Evolutionary conservation across 805 yeast species (phyloP).

Genomic region (Suhomyces sp.): DNA sequence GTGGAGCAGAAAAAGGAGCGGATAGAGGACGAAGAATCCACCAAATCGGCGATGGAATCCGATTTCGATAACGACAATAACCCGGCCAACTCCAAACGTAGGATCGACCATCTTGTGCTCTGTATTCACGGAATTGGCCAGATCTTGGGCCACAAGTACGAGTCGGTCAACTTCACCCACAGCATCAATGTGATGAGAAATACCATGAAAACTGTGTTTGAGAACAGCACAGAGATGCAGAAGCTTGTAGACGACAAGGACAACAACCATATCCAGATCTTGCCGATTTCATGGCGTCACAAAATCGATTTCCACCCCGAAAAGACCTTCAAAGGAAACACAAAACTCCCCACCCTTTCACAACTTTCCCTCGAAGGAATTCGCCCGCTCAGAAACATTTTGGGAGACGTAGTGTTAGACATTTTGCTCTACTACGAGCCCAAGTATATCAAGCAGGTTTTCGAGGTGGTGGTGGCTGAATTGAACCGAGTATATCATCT

Average conservation of each 20-base stretch:
- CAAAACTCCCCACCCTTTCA: conserved; percentile 55
- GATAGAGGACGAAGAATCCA: conserved; percentile 20
- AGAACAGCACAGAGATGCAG: conserved; percentile 38
- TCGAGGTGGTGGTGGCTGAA: conserved; percentile 57
- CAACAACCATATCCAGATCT: conserved; percentile 64
- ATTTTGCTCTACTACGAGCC: conserved; percentile 75
- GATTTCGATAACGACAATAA: conserved; percentile 44
- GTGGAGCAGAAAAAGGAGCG: background rate
- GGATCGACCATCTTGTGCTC: conserved; percentile 65
- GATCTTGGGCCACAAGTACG: conserved; percentile 70
- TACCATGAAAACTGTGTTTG: conserved; percentile 51
- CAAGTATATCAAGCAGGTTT: conserved; percentile 57
- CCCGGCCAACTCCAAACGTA: conserved; percentile 21
- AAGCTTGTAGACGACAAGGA: conserved; percentile 21
- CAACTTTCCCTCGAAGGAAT: conserved; percentile 79
- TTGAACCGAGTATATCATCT: conserved; percentile 60
- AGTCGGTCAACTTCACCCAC: conserved; percentile 83
- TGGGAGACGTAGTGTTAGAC: conserved; percentile 87
- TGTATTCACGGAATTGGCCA: conserved; percentile 97
- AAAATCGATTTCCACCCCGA: conserved; percentile 60
- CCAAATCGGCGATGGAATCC: conserved; percentile 45
- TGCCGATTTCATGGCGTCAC: conserved; percentile 93
- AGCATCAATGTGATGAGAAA: conserved; percentile 67
- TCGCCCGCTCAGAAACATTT: conserved; percentile 66
- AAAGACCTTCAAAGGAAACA: conserved; percentile 33